Evolutionary conservation across 768 basidiomycete genomes (phyloP).

Genomic region (Tricholoma sp.): DNA sequence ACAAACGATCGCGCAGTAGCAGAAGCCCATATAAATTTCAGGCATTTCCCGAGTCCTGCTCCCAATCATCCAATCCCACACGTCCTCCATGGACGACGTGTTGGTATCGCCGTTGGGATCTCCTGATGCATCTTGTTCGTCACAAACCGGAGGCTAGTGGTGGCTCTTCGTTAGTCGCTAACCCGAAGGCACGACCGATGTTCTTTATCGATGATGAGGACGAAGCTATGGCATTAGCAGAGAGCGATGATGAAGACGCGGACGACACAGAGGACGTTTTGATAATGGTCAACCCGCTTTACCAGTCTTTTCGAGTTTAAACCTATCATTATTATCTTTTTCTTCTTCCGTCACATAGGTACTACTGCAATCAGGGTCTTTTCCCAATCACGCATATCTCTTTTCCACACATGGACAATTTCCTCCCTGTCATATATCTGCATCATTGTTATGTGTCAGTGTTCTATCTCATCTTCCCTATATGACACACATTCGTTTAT

Average conservation of each 20-base stretch:
- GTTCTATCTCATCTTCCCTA: background rate
- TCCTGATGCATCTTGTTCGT: conserved; percentile 38
- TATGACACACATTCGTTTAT: background rate
- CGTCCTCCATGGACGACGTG: conserved; percentile 36
- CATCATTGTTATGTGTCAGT: background rate
- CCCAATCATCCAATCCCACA: background rate
- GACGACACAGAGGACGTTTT: conserved; percentile 15
- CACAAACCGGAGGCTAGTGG: conserved; percentile 4
- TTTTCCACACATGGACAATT: background rate
- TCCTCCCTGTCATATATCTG: background rate
- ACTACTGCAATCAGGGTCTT: background rate
- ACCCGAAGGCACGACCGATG: background rate
- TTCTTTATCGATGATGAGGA: conserved; percentile 16
- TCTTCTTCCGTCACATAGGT: background rate
- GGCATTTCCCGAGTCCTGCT: conserved; percentile 6
- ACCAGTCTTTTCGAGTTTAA: background rate
- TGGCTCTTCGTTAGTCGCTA: too few relatives aligned
- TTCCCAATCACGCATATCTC: background rate
- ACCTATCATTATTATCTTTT: background rate
- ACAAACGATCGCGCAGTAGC: background rate
- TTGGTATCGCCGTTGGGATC: conserved; percentile 53
- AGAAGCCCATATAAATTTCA: conserved; percentile 4
- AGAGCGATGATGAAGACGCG: conserved; percentile 12
- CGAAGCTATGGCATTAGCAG: conserved; percentile 9
- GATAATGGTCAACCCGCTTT: conserved; percentile 12